Evolutionary conservation across 2,329 filamentous ascomycete species (phyloP).

Genomic region (Ophiostoma sp.): DNA sequence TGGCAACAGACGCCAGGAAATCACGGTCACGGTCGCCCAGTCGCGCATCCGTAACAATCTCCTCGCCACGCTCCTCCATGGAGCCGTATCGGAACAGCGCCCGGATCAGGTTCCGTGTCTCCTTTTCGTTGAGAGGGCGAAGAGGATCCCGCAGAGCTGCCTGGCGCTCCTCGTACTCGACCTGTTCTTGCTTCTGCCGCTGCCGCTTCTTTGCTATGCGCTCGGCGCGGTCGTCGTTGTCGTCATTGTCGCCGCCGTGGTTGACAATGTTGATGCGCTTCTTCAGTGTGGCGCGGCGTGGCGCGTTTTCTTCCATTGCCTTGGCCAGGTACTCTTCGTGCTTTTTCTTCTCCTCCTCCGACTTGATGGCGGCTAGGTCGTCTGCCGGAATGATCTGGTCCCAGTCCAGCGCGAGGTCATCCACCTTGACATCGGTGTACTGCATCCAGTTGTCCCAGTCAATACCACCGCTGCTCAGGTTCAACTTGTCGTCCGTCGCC

Average conservation of each 20-base stretch:
- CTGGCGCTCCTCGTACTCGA: constrained; percentile 67
- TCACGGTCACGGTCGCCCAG: constrained; percentile 75
- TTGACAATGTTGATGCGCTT: constrained; percentile 42
- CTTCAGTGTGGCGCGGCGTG: constrained; percentile 64
- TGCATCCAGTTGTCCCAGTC: constrained; percentile 93
- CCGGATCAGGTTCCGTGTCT: constrained; percentile 84
- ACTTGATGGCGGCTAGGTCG: constrained; percentile 81
- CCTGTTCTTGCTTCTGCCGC: constrained; percentile 62
- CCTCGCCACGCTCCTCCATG: constrained; percentile 79
- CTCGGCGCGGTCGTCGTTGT: constrained; percentile 55
- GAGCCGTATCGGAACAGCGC: constrained; percentile 88
- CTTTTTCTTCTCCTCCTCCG: constrained; percentile 77
- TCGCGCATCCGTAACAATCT: constrained; percentile 81
- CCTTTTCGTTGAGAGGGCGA: constrained; percentile 85
- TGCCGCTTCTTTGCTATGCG: constrained; percentile 61
- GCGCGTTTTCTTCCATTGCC: constrained; percentile 78
- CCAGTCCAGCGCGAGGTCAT: constrained; percentile 76
- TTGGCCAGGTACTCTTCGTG: constrained; percentile 78
- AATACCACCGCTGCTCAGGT: constrained; percentile 79
- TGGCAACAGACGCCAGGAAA: constrained; percentile 69
- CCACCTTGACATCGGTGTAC: constrained; percentile 95
- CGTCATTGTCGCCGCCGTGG: constrained; percentile 31
- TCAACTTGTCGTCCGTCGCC: constrained; percentile 86
- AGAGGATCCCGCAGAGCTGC: constrained; percentile 75
- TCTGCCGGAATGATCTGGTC: constrained; percentile 97